Conservation (phyloP, 768 basidiomycete species). For the Megacollybia marginata region DNA sequence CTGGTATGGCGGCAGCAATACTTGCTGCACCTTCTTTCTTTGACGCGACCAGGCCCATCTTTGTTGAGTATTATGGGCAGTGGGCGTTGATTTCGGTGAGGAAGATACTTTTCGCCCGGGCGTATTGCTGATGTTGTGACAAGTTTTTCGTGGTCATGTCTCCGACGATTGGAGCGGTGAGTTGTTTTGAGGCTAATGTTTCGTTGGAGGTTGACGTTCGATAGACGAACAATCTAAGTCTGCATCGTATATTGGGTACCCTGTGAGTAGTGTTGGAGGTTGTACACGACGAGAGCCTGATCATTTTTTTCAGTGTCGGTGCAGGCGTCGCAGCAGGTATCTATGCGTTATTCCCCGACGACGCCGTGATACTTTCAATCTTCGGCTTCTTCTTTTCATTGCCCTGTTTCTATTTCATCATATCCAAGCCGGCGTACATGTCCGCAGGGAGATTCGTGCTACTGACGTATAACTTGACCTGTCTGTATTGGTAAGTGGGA, state of each 20-base stretch:
- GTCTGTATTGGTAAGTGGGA: constrained; percentile 50
- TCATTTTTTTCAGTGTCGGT: constrained; percentile 47
- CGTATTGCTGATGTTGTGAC: constrained; percentile 2
- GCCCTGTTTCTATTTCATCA: constrained; percentile 90
- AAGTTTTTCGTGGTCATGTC: constrained; percentile 90
- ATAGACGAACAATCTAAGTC: constrained; percentile 79
- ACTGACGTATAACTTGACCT: constrained; percentile 87
- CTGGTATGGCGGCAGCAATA: constrained; percentile 74
- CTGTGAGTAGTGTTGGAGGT: constrained; percentile 42
- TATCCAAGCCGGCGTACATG: constrained; percentile 69
- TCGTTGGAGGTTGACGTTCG: constrained; percentile 5
- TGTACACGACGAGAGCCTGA: constrained; percentile 3
- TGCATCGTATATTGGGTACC: constrained; percentile 83
- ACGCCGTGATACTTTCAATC: constrained; percentile 64
- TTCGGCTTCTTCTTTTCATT: constrained; percentile 88
- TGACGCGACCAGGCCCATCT: constrained; percentile 66
- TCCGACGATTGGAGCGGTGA: constrained; percentile 79
- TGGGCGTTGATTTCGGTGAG: constrained; percentile 92
- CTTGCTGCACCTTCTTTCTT: constrained; percentile 87
- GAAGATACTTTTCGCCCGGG: constrained; percentile 7
- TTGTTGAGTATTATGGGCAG: constrained; percentile 81
- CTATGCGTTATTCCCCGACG: constrained; percentile 71
- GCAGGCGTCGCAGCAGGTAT: constrained; percentile 67
- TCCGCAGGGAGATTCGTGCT: constrained; percentile 75
- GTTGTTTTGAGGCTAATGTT: constrained; percentile 13